A percentile compares a stretch with the other conserved stretches of the same genome.
phyloP scores from a whole-genome alignment of 805 yeast species.

The Yamadazyma laniorum region DNA sequence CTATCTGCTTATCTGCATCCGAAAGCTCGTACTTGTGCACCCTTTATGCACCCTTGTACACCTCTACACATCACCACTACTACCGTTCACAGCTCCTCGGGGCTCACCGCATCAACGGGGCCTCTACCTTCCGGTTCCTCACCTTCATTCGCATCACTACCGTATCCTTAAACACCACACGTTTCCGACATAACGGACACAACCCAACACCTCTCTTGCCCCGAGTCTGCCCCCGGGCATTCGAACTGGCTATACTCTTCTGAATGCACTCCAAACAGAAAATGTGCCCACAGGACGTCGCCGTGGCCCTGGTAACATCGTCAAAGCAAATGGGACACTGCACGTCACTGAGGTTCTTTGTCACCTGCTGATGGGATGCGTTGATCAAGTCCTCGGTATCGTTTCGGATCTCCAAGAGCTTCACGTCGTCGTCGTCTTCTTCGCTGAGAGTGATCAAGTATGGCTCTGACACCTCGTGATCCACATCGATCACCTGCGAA shows the following conservation, averaged over 20 bases:
- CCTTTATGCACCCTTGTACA: too few species aligned
- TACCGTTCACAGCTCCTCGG: too few species aligned
- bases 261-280: slow-evolving; percentile 44
- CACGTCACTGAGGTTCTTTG: slow-evolving; percentile 33
- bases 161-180: slow-evolving; percentile 38
- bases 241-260: slow-evolving; percentile 37
- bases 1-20: too few species aligned
- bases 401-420: slow-evolving; percentile 36
- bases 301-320: slow-evolving; percentile 37
- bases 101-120: too few species aligned
- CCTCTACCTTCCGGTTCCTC: slow-evolving; percentile 10
- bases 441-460: slow-evolving; percentile 7
- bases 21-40: too few species aligned
- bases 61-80: too few species aligned
- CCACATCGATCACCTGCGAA: too few species aligned
- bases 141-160: slow-evolving; percentile 21
- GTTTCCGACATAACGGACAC: slow-evolving; percentile 44
- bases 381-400: slow-evolving; percentile 35
- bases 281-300: slow-evolving; percentile 44
- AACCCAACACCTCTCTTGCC: slow-evolving; percentile 39
- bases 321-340: slow-evolving; percentile 48
- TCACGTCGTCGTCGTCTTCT: slow-evolving; percentile 34
- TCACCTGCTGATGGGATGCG: slow-evolving; percentile 15
- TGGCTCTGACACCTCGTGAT: not conserved
- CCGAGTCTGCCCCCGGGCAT: slow-evolving; percentile 42